Evolutionary conservation across 2,329 filamentous ascomycete species (phyloP).

Genomic region (Aureobasidium sp.): DNA sequence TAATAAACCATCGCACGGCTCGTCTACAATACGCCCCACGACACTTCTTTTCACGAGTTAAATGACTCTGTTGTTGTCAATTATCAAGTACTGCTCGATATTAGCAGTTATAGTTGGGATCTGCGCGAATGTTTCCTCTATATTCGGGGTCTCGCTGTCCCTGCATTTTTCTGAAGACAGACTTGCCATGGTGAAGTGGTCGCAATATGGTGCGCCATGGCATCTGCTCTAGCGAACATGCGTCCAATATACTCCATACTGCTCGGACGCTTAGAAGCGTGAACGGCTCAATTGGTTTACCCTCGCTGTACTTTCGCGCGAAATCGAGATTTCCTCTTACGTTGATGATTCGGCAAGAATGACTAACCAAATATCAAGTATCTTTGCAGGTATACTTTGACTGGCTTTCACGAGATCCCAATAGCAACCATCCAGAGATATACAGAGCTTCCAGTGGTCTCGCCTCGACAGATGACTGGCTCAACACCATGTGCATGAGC

Average conservation of each 20-base stretch:
- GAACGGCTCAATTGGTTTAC: neutral
- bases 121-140: neutral
- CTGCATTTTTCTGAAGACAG: neutral
- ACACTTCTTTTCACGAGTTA: neutral
- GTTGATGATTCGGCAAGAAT: neutral
- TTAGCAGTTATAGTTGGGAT: neutral
- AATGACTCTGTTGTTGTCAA: neutral
- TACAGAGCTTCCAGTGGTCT: neutral
- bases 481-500: slow-evolving; percentile 2
- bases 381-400: neutral
- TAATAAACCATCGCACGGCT: neutral
- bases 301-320: neutral
- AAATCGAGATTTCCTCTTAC: neutral
- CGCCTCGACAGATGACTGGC: neutral
- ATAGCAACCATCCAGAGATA: neutral
- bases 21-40: neutral
- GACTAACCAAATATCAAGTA: neutral
- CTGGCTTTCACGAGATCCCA: neutral
- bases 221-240: neutral
- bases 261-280: neutral
- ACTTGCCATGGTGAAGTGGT: neutral
- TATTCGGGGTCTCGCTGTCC: neutral
- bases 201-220: neutral
- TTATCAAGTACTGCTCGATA: neutral
- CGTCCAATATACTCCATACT: neutral